Evolutionary conservation across 31 red algal species (phyloP), one percentile per base, ranked within the genome.

Genomic region (Asparagopsis taxiformis): DNA sequence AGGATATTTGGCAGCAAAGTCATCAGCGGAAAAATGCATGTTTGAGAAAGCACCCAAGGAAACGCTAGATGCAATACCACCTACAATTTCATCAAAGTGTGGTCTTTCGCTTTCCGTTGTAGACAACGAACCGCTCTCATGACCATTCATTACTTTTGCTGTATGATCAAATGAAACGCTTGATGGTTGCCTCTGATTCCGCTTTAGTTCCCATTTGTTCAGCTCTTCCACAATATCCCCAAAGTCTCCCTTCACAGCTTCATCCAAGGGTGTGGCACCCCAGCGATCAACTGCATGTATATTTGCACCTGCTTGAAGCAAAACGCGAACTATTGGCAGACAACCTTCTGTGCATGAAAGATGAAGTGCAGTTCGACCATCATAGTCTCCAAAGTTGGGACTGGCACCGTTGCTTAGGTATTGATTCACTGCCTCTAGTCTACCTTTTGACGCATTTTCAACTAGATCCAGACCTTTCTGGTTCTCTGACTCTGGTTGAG

Each of bases 341-440:
- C 73, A 74, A 31, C 95, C 95, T 69, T 94, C 91, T 21, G 90
- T 68, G 39, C 77, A 62, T 3, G 95, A 84, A 17, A 98, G 36
- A 38, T 98, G 95, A 23, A 98, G 59, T 4, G 95, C 63, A 23
- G 95, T 98, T 60, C 95, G 87, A 31, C 74, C 54, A 72, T 98
- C 95, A 6, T 94, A 94, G 62, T 94, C 85, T 5, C 58, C 67
- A 55, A 72, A 94, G 7, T 68, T 69, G 3, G 70, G 43, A 22
- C 62, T 65, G 3, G 72, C 84, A 19, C 91, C 91, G 15, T 70
- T 23, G 23, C 62, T 75, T 13, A 94, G 61, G 16, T 46, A 26
- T 20, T 71, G 50, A 30, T 74, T 49, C 24, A 89, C 64, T 28
- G 59, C 50, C 55, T 70, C 61, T 33, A 69, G 22, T 23, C 54